phyloP scores from a whole-genome alignment of 192 early-diverging fungal species.

The Coemansia sp. region DNA sequence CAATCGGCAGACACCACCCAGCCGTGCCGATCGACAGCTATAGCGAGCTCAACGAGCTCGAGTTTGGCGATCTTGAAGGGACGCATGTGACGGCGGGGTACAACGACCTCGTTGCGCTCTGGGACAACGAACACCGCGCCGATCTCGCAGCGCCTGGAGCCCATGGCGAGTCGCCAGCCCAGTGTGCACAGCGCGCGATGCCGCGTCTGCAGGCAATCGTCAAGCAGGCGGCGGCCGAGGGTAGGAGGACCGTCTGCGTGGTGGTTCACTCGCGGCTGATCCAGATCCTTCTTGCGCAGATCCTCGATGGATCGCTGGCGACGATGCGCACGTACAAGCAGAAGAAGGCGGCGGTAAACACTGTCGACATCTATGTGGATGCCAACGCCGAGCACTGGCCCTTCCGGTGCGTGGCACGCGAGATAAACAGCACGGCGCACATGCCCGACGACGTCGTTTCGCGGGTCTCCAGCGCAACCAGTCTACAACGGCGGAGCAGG shows the following conservation, averaged over 20 bases:
- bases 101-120: slow-evolving; percentile 29
- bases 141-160: slow-evolving; percentile 19
- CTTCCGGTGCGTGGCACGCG: slow-evolving; percentile 16
- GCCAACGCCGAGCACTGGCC: slow-evolving; percentile 3
- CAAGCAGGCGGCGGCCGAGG: slow-evolving; percentile 18
- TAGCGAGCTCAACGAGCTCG: slow-evolving; percentile 34
- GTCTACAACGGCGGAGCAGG: slow-evolving; percentile 9
- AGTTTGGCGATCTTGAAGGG: slow-evolving; percentile 43
- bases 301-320: slow-evolving; percentile 33
- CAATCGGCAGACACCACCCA: slow-evolving; percentile 26
- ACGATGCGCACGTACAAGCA: slow-evolving; percentile 37
- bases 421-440: slow-evolving; percentile 33
- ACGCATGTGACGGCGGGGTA: slow-evolving; percentile 36
- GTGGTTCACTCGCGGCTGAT: slow-evolving; percentile 43
- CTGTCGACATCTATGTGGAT: slow-evolving; percentile 10
- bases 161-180: slow-evolving; percentile 30
- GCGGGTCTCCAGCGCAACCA: slow-evolving; percentile 27
- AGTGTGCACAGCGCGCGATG: slow-evolving; percentile 28
- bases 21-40: slow-evolving; percentile 14
- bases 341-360: slow-evolving; percentile 38
- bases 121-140: slow-evolving; percentile 21
- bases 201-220: slow-evolving; percentile 19
- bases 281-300: slow-evolving; percentile 35
- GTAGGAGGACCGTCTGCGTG: slow-evolving; percentile 18
- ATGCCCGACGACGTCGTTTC: slow-evolving; percentile 31